Percentiles rank a stretch among this genome's conserved stretches.
phyloP scores from a whole-genome alignment of 106 monocot species.

The Phalaenopsis aphrodite region DNA sequence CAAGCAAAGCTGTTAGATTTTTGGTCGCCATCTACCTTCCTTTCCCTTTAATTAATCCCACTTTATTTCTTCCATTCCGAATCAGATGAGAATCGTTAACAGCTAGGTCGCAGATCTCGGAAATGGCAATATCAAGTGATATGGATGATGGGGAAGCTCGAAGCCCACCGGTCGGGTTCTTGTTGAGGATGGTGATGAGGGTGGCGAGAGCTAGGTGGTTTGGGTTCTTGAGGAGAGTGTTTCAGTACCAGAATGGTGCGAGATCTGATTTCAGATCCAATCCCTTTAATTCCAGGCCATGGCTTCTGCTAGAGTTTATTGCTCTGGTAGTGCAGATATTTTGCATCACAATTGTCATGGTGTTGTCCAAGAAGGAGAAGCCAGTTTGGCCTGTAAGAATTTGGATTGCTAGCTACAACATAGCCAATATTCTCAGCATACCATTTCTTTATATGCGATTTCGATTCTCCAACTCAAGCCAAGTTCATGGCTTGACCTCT shows the following conservation, averaged over 20 bases:
- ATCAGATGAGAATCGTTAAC: not conserved
- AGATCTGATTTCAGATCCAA: conserved; percentile 53
- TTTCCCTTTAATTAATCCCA: conserved; percentile 18
- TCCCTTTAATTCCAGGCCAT: conserved; percentile 65
- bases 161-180: conserved; percentile 12
- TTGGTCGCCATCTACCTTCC: conserved; percentile 77
- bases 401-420: conserved; percentile 64
- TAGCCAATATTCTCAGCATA: conserved; percentile 61
- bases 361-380: conserved; percentile 32
- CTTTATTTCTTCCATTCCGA: not conserved
- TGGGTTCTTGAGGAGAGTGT: conserved; percentile 62
- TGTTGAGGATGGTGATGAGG: conserved; percentile 40
- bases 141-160: not conserved
- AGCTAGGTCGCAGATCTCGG: not conserved
- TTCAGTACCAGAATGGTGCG: conserved; percentile 70
- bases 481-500: not conserved
- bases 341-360: conserved; percentile 23
- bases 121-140: not conserved
- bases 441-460: conserved; percentile 73
- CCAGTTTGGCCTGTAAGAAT: conserved; percentile 68
- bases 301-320: conserved; percentile 50
- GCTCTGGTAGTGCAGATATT: conserved; percentile 39
- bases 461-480: conserved; percentile 11
- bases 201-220: conserved; percentile 77
- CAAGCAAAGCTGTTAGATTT: conserved; percentile 82